Percentiles rank a stretch among this genome's conserved stretches.
These are phyloP conservation scores for Cicer bijugum DNA, from an alignment of 306 rosid species.

Conservation along the genomic window DNA sequence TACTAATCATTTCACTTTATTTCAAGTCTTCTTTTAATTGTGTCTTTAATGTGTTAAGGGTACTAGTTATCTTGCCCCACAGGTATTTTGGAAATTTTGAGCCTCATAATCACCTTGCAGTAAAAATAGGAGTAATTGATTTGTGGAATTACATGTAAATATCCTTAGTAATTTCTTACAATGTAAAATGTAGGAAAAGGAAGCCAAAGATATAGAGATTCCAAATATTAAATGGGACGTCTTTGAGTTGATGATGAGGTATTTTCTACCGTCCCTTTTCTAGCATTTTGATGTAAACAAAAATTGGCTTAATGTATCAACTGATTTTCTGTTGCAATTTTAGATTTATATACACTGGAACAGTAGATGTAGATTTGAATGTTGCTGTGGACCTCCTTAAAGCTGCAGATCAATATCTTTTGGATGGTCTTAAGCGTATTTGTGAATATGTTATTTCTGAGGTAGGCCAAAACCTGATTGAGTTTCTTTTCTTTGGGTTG, in stretches of 20 bases:
- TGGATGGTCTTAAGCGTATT: constrained; percentile 69
- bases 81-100: neutral
- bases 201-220: constrained; percentile 72
- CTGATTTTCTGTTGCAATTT: constrained; percentile 31
- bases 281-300: neutral
- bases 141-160: neutral
- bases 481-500: neutral
- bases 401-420: constrained; percentile 85
- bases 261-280: neutral
- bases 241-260: constrained; percentile 95
- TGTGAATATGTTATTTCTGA: constrained; percentile 67
- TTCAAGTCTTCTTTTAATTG: constrained; percentile 12
- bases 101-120: neutral
- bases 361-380: constrained; percentile 54
- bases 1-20: constrained; percentile 6
- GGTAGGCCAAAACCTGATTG: constrained; percentile 46
- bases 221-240: constrained; percentile 93
- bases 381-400: constrained; percentile 66
- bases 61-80: neutral
- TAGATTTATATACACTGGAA: constrained; percentile 73
- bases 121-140: constrained; percentile 11
- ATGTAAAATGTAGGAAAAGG: constrained; percentile 49
- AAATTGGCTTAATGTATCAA: neutral
- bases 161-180: constrained; percentile 26
- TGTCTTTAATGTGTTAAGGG: neutral